Base-by-base conservation (phyloP, 345 rosid genomes). In the Leavenworthia alabamica region DNA sequence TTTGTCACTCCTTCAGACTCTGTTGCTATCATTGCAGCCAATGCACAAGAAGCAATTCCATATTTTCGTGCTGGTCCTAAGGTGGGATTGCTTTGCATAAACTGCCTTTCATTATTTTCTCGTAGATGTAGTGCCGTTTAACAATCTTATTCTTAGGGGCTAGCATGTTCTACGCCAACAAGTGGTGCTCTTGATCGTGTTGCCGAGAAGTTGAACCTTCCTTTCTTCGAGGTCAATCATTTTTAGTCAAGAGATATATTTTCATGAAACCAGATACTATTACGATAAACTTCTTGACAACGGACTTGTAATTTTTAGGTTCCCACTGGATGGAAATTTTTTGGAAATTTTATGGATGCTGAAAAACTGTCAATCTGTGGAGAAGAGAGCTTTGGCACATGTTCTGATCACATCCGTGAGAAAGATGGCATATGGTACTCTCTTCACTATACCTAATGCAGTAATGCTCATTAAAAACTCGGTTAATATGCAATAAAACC, bases 341-440 rank as follows among this genome's bases (percentile, higher is more conserved):
- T 93, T 66, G 97, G 99, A 52, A 93, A 89, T 79, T 94, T 92
- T 31, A 86, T 88, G 97, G 99, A 93, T 67, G 87, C 96, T 69
- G 96, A 86, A 69, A 87, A 89, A 75, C 67, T 93, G 82, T 89
- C 97, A 29, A 71, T 89, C 49, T 93, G 96, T 51, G 99, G 97
- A 60, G 97, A 93, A 74, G 99, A 89, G 77, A 89, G 97, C 77
- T 93, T 93, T 60, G 97, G 97, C 68, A 89, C 99, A 31, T 96
- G 96, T 57, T 93, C 99, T 53, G 96, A 89, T 82, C 97, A 93
- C 77, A 78, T 93, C 64, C 89, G 88, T 23, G 99, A 89, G 83
- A 93, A 89, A 77, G 94, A 89, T 81, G 97, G 93, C 69, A 83
- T 89, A 75, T 85, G 96, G 97, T 92, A 92, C 79, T 22, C 60